Evolutionary conservation across 805 yeast genomes (phyloP), one percentile per base, ranked within the genome.

Genomic region (Scheffersomyces amazonensis): DNA sequence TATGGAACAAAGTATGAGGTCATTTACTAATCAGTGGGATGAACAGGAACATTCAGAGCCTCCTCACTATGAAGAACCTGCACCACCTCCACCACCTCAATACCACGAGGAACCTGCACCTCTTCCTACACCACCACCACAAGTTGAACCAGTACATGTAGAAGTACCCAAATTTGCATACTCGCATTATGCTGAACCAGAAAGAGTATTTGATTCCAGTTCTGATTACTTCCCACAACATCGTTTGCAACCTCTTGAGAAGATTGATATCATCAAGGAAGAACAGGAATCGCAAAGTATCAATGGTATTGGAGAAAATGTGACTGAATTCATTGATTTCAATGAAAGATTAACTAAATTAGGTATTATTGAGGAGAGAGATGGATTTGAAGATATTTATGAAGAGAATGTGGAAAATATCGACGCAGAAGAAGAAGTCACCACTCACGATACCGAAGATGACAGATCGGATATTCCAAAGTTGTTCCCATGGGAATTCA

Each of bases 401-500:
- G 42, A 39, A 20, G 47, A 41, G 36, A 27, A 35, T 17, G 29
- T 16, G 16, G 27, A 24, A 10, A 11, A 3, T n/a, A 13, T 10
- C 16, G 19, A 15, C 24, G 42, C 28, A 18, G 36, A 21, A 12
- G 36, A 23, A 12, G 42, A 36, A 12, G 41, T 43, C 3, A 37
- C 23, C 8, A 32, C 18, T 5, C 31, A 11, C n/a, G 40, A 17
- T 17, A 13, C 16, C 3, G 19, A 11, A 11, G 24, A 15, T 20
- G 24, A 20, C n/a, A 35, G 31, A 29, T 7, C 23, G 5, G 11
- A 16, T 12, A 35, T 31, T 29, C 55, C 54, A 5, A 54, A 53
- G 33, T 34, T 64, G n/a, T 64, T 64, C 44, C 70, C 70, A 2
- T 64, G 71, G 71, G 71, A 64, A 44, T 56, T 47, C 39, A 52